These are phyloP conservation scores for Trypanosoma platydactyli DNA, from an alignment of 208 protist genomes.

Conservation along the genomic window DNA sequence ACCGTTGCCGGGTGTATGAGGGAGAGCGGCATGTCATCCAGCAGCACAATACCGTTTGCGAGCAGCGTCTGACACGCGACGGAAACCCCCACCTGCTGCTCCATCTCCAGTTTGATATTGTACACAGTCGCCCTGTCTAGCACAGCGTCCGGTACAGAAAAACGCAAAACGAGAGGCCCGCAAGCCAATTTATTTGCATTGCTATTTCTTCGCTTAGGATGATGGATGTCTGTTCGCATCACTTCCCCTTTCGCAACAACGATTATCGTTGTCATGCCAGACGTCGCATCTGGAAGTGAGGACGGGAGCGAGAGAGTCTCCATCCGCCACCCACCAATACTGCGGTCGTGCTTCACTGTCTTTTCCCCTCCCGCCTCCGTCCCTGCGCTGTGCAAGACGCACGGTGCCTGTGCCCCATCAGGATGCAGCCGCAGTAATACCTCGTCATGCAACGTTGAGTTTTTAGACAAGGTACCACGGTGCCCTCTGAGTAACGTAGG, in stretches of 20 bases:
- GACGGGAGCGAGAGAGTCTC: neutral
- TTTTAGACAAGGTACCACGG: neutral
- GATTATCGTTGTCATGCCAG: neutral
- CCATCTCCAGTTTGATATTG: slow-evolving; percentile 52
- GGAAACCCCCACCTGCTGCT: slow-evolving; percentile 37
- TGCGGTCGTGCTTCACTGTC: neutral
- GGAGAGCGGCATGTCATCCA: slow-evolving; percentile 45
- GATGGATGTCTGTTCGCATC: neutral
- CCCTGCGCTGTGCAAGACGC: neutral
- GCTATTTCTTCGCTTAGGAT: neutral
- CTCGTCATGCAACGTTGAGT: neutral
- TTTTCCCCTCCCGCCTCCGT: neutral
- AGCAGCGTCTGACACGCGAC: slow-evolving; percentile 28
- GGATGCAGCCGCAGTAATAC: neutral
- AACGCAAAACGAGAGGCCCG: slow-evolving; percentile 27
- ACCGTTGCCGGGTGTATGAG: slow-evolving; percentile 28
- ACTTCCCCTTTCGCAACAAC: slow-evolving; percentile 2
- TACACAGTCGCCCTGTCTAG: slow-evolving; percentile 32
- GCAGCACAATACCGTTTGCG: slow-evolving; percentile 38
- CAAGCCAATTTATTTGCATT: neutral
- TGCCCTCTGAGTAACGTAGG: neutral
- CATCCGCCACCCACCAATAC: no score
- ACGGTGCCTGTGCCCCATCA: neutral
- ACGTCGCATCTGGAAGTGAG: neutral
- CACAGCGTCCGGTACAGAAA: slow-evolving; percentile 20